Conservation (phyloP, 2,329 filamentous ascomycete species). For the Kalmusia sp. region DNA sequence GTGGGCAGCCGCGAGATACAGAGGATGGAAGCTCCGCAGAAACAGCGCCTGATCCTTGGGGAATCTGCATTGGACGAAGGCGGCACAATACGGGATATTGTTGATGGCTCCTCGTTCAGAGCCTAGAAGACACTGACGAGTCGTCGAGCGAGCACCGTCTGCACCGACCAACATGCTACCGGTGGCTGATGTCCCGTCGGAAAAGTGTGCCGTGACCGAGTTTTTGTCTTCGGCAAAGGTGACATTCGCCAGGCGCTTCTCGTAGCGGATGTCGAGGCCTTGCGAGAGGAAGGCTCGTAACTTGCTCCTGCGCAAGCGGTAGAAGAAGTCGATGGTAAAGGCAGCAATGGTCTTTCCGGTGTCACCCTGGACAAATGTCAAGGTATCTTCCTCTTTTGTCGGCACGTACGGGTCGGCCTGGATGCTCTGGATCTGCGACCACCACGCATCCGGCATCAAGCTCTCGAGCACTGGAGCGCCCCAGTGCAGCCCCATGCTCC, state of each 20-base stretch:
- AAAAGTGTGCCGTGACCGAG: conserved; percentile 45
- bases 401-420: conserved; percentile 60
- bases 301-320: conserved; percentile 45
- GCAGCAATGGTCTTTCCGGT: conserved; percentile 45
- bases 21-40: conserved; percentile 53
- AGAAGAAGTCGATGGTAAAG: conserved; percentile 43
- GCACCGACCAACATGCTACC: conserved; percentile 46
- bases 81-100: conserved; percentile 53
- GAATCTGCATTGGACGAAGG: conserved; percentile 54
- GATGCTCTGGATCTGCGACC: conserved; percentile 57
- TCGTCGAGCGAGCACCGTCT: conserved; percentile 44
- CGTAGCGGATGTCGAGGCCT: conserved; percentile 42
- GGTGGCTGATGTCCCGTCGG: conserved; percentile 37
- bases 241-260: conserved; percentile 48
- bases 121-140: conserved; percentile 37
- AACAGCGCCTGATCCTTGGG: conserved; percentile 52
- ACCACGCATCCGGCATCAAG: conserved; percentile 61
- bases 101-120: conserved; percentile 38
- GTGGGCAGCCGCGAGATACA: conserved; percentile 53
- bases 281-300: conserved; percentile 39
- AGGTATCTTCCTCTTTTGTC: conserved; percentile 42
- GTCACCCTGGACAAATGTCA: conserved; percentile 42
- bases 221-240: conserved; percentile 37
- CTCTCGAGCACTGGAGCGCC: conserved; percentile 60
- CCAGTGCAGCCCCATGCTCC: conserved; percentile 72